Conservation (phyloP, 1,284 basidiomycete species). For the Rhodotorula glutinis region DNA sequence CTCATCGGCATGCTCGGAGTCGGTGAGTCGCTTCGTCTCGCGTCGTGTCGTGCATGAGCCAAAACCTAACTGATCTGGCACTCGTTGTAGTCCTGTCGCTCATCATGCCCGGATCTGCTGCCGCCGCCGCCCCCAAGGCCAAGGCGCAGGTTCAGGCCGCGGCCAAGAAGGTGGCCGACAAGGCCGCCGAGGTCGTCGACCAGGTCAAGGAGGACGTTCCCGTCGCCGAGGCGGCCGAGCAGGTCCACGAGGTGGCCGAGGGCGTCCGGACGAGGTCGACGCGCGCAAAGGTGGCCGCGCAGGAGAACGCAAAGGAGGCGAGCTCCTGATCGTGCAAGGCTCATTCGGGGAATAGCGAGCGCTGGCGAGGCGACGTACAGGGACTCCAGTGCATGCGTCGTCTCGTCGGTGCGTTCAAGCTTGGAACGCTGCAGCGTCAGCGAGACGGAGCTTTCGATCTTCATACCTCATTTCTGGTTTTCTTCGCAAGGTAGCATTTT, state of each 20-base stretch:
- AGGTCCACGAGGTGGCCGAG: constrained; percentile 19
- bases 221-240: constrained; percentile 18
- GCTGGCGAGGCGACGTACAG: not conserved
- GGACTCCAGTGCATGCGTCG: no score
- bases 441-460: no score
- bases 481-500: constrained; percentile 1
- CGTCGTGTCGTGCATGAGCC: not conserved
- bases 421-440: no score
- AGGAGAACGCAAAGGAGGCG: not conserved
- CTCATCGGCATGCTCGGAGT: constrained; percentile 77
- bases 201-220: constrained; percentile 34
- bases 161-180: constrained; percentile 4
- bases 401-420: not conserved
- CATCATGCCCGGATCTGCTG: constrained; percentile 28
- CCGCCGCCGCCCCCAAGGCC: constrained; percentile 6
- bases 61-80: no score
- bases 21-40: constrained; percentile 15
- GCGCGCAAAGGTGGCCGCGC: not conserved
- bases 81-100: constrained; percentile 31
- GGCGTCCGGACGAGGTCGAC: constrained; percentile 9
- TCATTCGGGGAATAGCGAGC: not conserved
- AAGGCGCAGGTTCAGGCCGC: not conserved
- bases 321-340: not conserved
- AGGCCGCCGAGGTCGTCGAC: constrained; percentile 23
- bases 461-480: not conserved